Evolutionary conservation across 2,329 filamentous ascomycete genomes (phyloP).

Genomic region (Penicillium italicum): DNA sequence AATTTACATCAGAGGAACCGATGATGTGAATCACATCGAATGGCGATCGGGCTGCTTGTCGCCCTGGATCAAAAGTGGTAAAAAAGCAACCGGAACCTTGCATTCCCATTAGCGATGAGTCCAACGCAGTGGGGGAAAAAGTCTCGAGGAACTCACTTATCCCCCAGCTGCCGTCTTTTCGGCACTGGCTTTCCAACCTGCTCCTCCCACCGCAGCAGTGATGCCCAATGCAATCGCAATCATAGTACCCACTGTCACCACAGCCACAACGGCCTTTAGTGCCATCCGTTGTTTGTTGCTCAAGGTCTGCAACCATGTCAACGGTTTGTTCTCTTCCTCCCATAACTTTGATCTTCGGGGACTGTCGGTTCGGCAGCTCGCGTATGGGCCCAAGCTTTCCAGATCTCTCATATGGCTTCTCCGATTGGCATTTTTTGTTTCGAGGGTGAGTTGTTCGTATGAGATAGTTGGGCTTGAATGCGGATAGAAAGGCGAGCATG

Average conservation of each 20-base stretch:
- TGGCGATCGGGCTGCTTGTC: background rate
- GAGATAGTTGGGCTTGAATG: constrained; percentile 35
- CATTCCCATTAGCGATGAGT: background rate
- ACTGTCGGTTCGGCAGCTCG: constrained; percentile 16
- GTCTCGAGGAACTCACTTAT: constrained; percentile 11
- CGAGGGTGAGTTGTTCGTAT: constrained; percentile 26
- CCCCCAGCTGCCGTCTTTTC: constrained; percentile 27
- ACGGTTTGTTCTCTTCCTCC: constrained; percentile 33
- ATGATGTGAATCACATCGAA: background rate
- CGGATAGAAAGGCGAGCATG: constrained; percentile 44
- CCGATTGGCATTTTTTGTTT: constrained; percentile 20
- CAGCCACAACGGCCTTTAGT: constrained; percentile 40
- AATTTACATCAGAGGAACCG: background rate
- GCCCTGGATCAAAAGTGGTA: background rate
- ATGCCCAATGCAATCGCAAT: constrained; percentile 47
- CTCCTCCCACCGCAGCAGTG: constrained; percentile 43
- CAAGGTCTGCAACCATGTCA: constrained; percentile 35
- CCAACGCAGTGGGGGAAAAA: background rate
- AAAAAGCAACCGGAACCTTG: background rate
- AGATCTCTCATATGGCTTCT: constrained; percentile 29
- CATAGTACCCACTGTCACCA: constrained; percentile 43
- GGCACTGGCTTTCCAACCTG: constrained; percentile 41
- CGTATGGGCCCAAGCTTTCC: constrained; percentile 29
- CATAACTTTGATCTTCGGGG: constrained; percentile 34
- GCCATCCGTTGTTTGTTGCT: constrained; percentile 36